Base-by-base conservation (phyloP, 495 filamentous ascomycete genomes). In the Chaetomium tenue region DNA sequence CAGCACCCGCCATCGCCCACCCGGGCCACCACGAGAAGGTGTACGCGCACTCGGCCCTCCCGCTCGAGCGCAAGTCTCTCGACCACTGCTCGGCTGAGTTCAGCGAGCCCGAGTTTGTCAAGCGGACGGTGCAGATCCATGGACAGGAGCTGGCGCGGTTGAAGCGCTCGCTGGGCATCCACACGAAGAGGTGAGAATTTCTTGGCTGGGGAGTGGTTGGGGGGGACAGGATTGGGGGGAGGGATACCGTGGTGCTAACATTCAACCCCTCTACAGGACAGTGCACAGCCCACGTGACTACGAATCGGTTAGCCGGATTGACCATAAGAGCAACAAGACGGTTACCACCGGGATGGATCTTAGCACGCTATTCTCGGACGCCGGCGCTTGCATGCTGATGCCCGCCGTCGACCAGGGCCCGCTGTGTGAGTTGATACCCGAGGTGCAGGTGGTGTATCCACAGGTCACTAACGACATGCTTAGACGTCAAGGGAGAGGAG, bases 311-410 rank as follows among this genome's bases (percentile, higher is more conserved):
- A 69, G 66, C 15, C 64, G 62, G 47, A 70, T 72, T 51, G 67
- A 76, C 68, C 74, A 76, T 83, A 86, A 87, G 84, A 87, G 84
- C 85, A 86, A 76, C 65, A 70, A 81, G 61, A 72, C 78, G 20
- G 79, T 78, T 0, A 71, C 83, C 37, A 78, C 77, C 58, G 71
- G 67, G 16, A 83, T 80, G 51, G 81, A 84, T 60, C 73, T 80
- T 0, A 66, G 68, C 12, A 72, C 80, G 8, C 74, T 87, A 11
- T 87, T 87, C 67, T 70, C 78, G 28, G 82, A 83, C 37, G 77
- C 79, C 58, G 79, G 79, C 6, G 81, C 82, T n/a, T 86, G 83
- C 66, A 80, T 86, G 42, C 76, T 86, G 33, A 83, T 76, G 60
- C 82, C 82, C 2, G 79, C 81, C 65, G 82, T 84, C 28, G 85